Evolutionary conservation across 129 eudicot genomes (phyloP).

Genomic region (Daucus carota): DH1_v3.0 NC_030387.2:12248001-12248500

Average conservation of each 20-base stretch:
- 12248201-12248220: background rate
- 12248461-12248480: too few species aligned
- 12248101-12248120: background rate
- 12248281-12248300: too few species aligned
- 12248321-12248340: background rate
- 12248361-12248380: too few species aligned
- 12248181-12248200: background rate
- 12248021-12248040: background rate
- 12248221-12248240: slow-evolving; percentile 6
- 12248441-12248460: too few species aligned
- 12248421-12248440: too few species aligned
- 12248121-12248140: background rate
- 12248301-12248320: background rate
- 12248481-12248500: too few species aligned
- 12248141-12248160: background rate
- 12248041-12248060: slow-evolving; percentile 12
- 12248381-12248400: too few species aligned
- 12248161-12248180: too few species aligned
- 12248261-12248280: background rate
- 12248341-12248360: background rate
- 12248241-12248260: background rate
- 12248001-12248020: background rate
- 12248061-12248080: background rate
- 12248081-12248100: background rate
- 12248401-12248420: too few species aligned